A percentile compares a stretch with the other conserved stretches of the same genome.
Conservation (phyloP, 306 rosid species). For the Castanospermum australe region DNA sequence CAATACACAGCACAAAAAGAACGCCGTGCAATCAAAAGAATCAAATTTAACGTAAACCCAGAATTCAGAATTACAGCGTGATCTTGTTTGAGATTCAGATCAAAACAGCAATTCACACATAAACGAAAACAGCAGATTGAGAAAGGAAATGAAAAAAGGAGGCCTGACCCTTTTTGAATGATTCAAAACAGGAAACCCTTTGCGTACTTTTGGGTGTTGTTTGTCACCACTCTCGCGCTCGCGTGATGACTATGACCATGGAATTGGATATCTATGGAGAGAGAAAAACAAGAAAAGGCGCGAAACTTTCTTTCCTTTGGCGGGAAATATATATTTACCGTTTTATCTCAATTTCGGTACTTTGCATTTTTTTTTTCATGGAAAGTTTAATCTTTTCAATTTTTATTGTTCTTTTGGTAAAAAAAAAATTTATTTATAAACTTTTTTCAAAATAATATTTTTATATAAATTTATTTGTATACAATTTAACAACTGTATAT, state of each 20-base stretch:
- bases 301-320: conserved; percentile 21
- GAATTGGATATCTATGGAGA: too few species aligned
- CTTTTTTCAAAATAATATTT: too few species aligned
- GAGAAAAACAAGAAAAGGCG: background rate
- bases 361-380: too few species aligned
- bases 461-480: too few species aligned
- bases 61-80: background rate
- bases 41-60: background rate
- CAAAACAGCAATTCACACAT: background rate
- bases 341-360: background rate
- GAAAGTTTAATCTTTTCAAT: too few species aligned
- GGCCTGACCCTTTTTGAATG: conserved; percentile 4
- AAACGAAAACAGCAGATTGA: background rate
- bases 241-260: too few species aligned
- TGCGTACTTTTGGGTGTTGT: background rate
- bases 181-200: background rate
- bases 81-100: background rate
- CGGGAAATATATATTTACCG: conserved; percentile 21
- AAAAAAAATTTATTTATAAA: too few species aligned
- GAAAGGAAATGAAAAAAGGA: background rate
- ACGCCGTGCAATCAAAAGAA: background rate
- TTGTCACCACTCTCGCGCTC: background rate
- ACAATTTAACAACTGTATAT: too few species aligned
- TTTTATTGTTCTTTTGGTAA: too few species aligned
- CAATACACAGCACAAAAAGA: background rate